Evolutionary conservation across 371 early-diverging fungal genomes (phyloP), one percentile per base, ranked within the genome.

Genomic region (Mucor velutinosus): DNA sequence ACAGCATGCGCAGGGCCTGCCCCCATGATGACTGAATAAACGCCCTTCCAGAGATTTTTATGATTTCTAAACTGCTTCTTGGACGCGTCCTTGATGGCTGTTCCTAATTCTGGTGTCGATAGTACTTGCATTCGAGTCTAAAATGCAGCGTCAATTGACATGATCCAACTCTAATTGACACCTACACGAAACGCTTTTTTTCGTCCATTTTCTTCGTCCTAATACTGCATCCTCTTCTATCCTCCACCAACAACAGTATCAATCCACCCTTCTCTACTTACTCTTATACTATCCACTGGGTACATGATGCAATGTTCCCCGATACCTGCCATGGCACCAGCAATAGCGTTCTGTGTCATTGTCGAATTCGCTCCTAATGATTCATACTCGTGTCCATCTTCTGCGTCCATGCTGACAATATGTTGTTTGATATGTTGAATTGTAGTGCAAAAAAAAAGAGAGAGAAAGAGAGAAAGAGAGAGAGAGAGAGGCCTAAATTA

Each of bases 1-100:
- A 98, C 81, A 2, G 98, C 98, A 73, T 98, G 98, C 0, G 98
- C 94, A 15, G 98, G 98, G 0, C 98, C 98, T 2, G 97, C 96
- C 4, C 97, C 97, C 56, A 95, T 62, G 4, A 96, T 82, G 11
- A 97, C 94, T 3, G 95, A 95, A 70, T 86, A 88, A 7, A 97
- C 94, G 19, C 98, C 98, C 43, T 95, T 83, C 96, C 96, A 98
- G 33, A 96, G 81, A 14, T 94, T 76, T 30, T 75, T 73, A 7
- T 76, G 72, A 3, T 63, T 35, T 27, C 14, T 35, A 1, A 47
- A 8, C 21, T 67, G 64, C 7, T 45, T 35, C 21, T 47, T 60
- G 21, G 65, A 58, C 62, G 62, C 57, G 62, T 64, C 51, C 45
- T 64, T 67, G 15, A 58, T 21, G 12, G 35, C 35, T n/a, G 43